Evolutionary conservation across 345 rosid genomes (phyloP).

Genomic region (Microcos paniculata): DNA sequence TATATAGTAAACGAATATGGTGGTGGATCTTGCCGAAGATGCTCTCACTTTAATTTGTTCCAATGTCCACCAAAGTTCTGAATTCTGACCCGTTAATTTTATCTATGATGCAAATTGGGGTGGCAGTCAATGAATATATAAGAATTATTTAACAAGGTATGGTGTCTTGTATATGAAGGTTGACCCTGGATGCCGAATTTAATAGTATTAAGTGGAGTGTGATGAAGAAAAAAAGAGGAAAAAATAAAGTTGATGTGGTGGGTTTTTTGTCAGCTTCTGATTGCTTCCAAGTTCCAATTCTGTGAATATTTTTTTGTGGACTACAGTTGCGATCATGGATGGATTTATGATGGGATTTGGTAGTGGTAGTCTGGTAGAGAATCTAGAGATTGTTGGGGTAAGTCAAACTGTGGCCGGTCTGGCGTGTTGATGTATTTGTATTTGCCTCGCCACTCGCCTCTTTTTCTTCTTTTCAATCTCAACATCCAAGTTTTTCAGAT

Average conservation of each 20-base stretch:
- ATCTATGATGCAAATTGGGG: neutral
- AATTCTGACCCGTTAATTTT: neutral
- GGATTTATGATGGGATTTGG: neutral
- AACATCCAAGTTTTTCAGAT: neutral
- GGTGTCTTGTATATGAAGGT: conserved; percentile 14
- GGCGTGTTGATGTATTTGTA: neutral
- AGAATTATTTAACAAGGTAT: neutral
- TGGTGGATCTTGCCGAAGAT: conserved; percentile 38
- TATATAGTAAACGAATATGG: neutral
- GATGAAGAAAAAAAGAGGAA: neutral
- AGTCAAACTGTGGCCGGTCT: conserved; percentile 10
- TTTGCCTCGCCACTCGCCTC: neutral
- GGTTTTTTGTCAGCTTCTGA: neutral
- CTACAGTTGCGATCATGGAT: neutral
- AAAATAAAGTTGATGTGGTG: neutral
- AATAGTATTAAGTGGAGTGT: neutral
- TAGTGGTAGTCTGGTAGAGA: conserved; percentile 5
- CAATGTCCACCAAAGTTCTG: conserved; percentile 20
- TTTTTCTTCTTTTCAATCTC: neutral
- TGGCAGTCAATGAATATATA: conserved; percentile 20
- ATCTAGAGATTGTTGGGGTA: neutral
- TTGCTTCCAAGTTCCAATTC: neutral
- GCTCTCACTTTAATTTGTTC: conserved; percentile 31
- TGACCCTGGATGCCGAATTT: conserved; percentile 21
- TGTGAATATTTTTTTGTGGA: neutral